phyloP scores from a whole-genome alignment of 1,139 yeast species.

The Kodamaea suecica region DNA sequence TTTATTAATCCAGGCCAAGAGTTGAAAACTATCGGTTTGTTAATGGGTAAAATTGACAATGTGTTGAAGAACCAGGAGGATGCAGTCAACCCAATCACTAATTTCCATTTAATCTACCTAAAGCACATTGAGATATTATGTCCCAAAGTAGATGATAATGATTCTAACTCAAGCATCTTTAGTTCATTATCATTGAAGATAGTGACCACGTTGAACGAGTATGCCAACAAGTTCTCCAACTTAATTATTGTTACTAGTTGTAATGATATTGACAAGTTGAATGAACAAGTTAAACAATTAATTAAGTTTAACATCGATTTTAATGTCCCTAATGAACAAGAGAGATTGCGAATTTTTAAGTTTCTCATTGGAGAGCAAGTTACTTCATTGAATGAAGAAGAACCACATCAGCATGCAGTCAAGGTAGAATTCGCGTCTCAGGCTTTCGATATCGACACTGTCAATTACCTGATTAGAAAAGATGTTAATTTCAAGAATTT shows the following conservation, averaged over 20 bases:
- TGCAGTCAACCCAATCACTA: slow-evolving; percentile 9
- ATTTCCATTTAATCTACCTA: slow-evolving; percentile 49
- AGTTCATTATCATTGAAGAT: slow-evolving; percentile 61
- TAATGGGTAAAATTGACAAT: slow-evolving; percentile 75
- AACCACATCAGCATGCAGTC: slow-evolving; percentile 17
- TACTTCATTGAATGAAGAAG: slow-evolving; percentile 10
- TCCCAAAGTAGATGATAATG: slow-evolving; percentile 60
- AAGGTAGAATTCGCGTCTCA: slow-evolving; percentile 19
- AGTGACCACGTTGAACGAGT: slow-evolving; percentile 56
- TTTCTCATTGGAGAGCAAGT: slow-evolving; percentile 37
- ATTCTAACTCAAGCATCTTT: slow-evolving; percentile 53
- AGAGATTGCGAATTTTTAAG: slow-evolving; percentile 62
- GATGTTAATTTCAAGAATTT: slow-evolving; percentile 61
- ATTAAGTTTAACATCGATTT: slow-evolving; percentile 77
- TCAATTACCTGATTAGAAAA: slow-evolving; percentile 28
- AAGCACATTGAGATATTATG: slow-evolving; percentile 76
- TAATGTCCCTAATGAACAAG: slow-evolving; percentile 75
- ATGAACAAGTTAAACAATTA: slow-evolving; percentile 62
- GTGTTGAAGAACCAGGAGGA: slow-evolving; percentile 23
- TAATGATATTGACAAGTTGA: slow-evolving; percentile 66
- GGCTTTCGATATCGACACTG: slow-evolving; percentile 19
- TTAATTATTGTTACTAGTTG: slow-evolving; percentile 66
- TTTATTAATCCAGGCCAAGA: slow-evolving; percentile 69
- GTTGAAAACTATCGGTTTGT: slow-evolving; percentile 71
- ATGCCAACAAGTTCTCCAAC: slow-evolving; percentile 33